Conservation (phyloP, 169 alveolate genomes). For the Plasmodium inui region DNA sequence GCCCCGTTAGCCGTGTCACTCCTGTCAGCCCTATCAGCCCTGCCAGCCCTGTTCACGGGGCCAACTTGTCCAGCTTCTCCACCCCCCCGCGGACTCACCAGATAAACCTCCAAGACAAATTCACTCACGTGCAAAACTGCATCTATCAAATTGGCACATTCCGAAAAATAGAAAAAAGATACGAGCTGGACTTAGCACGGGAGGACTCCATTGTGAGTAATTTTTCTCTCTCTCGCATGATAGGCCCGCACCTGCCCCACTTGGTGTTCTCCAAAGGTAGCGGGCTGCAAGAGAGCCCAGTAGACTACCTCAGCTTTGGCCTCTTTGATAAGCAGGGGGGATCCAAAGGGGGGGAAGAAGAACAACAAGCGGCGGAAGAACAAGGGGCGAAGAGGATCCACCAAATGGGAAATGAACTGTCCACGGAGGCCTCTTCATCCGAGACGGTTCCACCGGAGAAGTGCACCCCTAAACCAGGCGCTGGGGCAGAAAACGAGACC, state of each 20-base stretch:
- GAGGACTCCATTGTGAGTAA: conserved; percentile 13
- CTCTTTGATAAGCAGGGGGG: not conserved
- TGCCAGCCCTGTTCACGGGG: not conserved
- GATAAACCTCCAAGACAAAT: conserved; percentile 21
- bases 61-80: not conserved
- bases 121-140: not conserved
- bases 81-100: not conserved
- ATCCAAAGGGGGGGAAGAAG: not conserved
- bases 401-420: not conserved
- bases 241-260: conserved; percentile 5
- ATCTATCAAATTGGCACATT: conserved; percentile 24
- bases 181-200: conserved; percentile 16
- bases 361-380: not conserved
- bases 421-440: not conserved
- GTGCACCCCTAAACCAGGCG: not conserved
- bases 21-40: no score
- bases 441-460: not conserved
- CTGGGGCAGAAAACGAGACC: not conserved
- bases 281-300: not conserved
- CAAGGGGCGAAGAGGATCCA: not conserved
- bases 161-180: conserved; percentile 44
- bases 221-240: conserved; percentile 6
- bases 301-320: not conserved
- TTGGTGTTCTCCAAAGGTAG: conserved; percentile 9
- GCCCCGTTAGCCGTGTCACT: no score